These are phyloP conservation scores for Musa beccarii DNA, from an alignment of 176 grass and related monocot genomes.

Conservation along the genomic window DNA sequence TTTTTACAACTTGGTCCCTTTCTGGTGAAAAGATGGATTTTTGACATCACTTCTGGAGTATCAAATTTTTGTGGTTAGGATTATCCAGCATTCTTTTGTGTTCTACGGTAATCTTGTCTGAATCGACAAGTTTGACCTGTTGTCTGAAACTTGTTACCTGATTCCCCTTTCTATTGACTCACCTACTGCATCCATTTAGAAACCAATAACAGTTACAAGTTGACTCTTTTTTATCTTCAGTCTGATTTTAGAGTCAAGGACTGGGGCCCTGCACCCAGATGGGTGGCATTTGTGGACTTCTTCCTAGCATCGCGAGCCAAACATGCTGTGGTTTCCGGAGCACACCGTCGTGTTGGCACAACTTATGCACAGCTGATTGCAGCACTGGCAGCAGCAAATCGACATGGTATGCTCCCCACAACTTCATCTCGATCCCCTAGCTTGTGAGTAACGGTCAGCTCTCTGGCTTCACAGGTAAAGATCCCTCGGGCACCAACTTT, in stretches of 20 bases:
- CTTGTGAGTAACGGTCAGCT: neutral
- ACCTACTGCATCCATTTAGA: neutral
- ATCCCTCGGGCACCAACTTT: constrained; percentile 33
- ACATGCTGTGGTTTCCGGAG: constrained; percentile 61
- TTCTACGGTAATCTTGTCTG: no score
- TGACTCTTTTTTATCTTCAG: constrained; percentile 13
- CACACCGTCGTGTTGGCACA: constrained; percentile 68
- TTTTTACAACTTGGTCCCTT: constrained; percentile 3
- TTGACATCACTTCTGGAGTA: neutral
- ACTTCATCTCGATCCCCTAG: neutral
- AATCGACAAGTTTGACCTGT: no score
- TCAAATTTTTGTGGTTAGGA: neutral
- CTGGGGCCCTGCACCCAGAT: constrained; percentile 80
- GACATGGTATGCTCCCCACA: constrained; percentile 29
- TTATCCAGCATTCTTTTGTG: neutral
- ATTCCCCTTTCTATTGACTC: neutral
- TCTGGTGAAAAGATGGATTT: neutral
- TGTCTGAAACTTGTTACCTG: neutral
- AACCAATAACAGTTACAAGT: neutral
- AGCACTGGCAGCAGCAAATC: constrained; percentile 57
- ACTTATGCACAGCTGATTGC: constrained; percentile 73
- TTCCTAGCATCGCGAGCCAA: constrained; percentile 63
- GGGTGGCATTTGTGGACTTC: constrained; percentile 87
- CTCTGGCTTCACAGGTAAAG: constrained; percentile 23
- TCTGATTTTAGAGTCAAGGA: constrained; percentile 53